Evolutionary conservation across 805 yeast species (phyloP), one percentile per base, ranked within the genome.

Genomic region (Kuraishia cidri): DNA sequence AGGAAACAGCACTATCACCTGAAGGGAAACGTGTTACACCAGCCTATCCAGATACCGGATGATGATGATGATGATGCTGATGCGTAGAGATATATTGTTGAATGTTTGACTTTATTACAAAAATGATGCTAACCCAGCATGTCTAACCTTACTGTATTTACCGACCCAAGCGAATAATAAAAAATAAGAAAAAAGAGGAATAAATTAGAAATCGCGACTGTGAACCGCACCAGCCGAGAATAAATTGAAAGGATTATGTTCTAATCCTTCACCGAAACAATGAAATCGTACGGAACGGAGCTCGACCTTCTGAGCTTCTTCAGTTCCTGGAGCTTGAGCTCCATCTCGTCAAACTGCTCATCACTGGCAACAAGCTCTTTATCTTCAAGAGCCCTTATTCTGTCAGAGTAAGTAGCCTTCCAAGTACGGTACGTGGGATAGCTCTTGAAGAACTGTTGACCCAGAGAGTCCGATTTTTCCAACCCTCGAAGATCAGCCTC

Each of bases 1-100:
- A 72, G 95, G 49, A 85, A 83, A 48, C 61, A 69, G 37, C 95
- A 87, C 55, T 86, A 86, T 53, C 84, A 79, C 46, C 44, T 64
- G 54, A 71, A 69, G 39, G 77, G 67, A 2, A 56, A 56, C 23
- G 70, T 64, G 4, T 64, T 79, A 26, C 63, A 60, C 29, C 63
- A 62, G 24, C 62, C 62, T 1, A 47, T 67, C 25, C 55, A 52
- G 20, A 43, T 48, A 16, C 50, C 45, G 10, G 60, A 56, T 24
- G 58, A 56, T 5, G 60, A 52, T 8, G 56, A 48, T 4, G 51
- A 46, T 7, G 42, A 38, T 11, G 37, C 35, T 23, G 19, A 26
- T 14, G 26, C 24, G 21, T 11, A 21, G 24, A 21, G 24, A 8
- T 8, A 21, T 21, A 11, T 11, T 8, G 24, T 21, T n/a, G n/a